Percentiles rank a stretch among this genome's conserved stretches.
These are phyloP conservation scores for Kwoniella shivajii DNA, from an alignment of 1,284 basidiomycete species.

Conservation along the genomic window DNA sequence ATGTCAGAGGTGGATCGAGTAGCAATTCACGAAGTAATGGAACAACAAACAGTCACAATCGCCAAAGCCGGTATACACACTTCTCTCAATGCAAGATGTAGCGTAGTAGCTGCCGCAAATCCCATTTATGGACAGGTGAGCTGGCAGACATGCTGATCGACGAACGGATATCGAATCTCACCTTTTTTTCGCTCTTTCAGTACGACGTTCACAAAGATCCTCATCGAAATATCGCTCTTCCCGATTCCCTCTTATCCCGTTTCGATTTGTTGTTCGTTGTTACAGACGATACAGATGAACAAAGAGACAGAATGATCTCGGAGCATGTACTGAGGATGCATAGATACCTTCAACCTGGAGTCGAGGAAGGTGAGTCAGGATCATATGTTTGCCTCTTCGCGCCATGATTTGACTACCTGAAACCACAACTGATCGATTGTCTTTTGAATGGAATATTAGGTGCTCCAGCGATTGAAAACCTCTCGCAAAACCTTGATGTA, in stretches of 20 bases:
- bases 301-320: constrained; percentile 88
- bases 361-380: constrained; percentile 76
- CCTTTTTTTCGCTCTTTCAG: constrained; percentile 55
- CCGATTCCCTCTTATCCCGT: constrained; percentile 96
- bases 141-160: constrained; percentile 3
- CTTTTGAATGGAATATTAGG: constrained; percentile 38
- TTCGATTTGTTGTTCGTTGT: constrained; percentile 98
- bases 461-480: constrained; percentile 78
- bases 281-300: constrained; percentile 96
- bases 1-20: constrained; percentile 99
- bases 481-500: constrained; percentile 82
- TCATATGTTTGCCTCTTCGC: neutral
- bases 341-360: constrained; percentile 91
- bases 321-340: constrained; percentile 99
- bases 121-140: constrained; percentile 95
- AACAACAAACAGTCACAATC: constrained; percentile 98
- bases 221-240: constrained; percentile 96
- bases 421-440: neutral
- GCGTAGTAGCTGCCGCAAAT: constrained; percentile 97
- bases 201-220: constrained; percentile 99
- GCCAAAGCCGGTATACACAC: constrained; percentile 99
- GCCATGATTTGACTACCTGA: neutral
- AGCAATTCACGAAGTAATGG: constrained; percentile 99
- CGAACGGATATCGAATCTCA: neutral
- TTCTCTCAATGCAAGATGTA: constrained; percentile 94